Evolutionary conservation across 2,329 filamentous ascomycete species (phyloP).

Genomic region (Trichoderma sp.): DNA sequence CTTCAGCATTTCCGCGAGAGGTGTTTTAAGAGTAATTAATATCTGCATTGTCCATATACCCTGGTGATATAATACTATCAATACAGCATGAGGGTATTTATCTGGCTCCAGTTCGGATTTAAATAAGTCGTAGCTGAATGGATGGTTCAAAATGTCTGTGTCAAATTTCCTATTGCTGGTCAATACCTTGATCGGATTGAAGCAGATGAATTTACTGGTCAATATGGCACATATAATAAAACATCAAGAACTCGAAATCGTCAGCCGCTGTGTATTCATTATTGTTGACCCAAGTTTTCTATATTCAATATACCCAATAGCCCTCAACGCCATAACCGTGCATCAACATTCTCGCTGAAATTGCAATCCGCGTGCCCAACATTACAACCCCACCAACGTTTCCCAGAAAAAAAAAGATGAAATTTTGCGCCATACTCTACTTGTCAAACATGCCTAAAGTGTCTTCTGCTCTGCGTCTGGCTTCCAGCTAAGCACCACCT

Average conservation of each 20-base stretch:
- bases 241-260: not conserved
- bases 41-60: not conserved
- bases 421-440: not conserved
- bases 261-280: not conserved
- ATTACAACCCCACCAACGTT: not conserved
- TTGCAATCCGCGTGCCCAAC: not conserved
- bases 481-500: conserved; percentile 29
- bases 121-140: not conserved
- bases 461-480: not conserved
- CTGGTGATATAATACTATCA: too few relatives aligned
- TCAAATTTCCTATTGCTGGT: not conserved
- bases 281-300: not conserved
- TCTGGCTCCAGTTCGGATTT: not conserved
- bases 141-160: not conserved
- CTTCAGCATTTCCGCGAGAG: not conserved
- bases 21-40: not conserved
- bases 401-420: not conserved
- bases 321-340: conserved; percentile 3
- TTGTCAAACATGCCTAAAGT: not conserved
- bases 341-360: conserved; percentile 5
- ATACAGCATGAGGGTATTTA: not conserved
- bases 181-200: not conserved
- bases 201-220: not conserved
- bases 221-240: not conserved
- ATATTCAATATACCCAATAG: not conserved